These are phyloP conservation scores for Mycosarcoma maydis DNA, from an alignment of 1,284 basidiomycete genomes.

Conservation along the genomic window DNA sequence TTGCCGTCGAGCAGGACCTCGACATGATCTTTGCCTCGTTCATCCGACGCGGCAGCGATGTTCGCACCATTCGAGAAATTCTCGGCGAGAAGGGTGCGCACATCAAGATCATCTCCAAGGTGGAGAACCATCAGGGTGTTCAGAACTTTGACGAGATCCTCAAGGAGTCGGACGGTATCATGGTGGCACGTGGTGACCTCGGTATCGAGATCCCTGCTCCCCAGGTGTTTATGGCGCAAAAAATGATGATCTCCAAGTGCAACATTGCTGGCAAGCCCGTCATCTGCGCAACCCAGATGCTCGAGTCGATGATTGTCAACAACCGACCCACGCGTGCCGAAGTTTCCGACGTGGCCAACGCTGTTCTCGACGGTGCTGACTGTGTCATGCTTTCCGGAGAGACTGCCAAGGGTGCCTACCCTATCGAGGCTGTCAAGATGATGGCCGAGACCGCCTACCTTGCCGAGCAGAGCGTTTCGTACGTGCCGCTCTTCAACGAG, in stretches of 20 bases:
- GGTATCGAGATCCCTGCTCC: slow-evolving; percentile 73
- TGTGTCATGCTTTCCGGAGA: slow-evolving; percentile 67
- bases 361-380: slow-evolving; percentile 66
- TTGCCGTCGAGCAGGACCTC: slow-evolving; percentile 96
- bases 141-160: slow-evolving; percentile 67
- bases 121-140: slow-evolving; percentile 67
- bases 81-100: slow-evolving; percentile 65
- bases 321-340: slow-evolving; percentile 67
- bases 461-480: slow-evolving; percentile 65
- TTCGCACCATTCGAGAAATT: slow-evolving; percentile 64
- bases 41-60: slow-evolving; percentile 63
- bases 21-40: slow-evolving; percentile 78
- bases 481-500: slow-evolving; percentile 66
- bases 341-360: slow-evolving; percentile 67
- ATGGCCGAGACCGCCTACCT: slow-evolving; percentile 67
- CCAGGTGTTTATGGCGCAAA: slow-evolving; percentile 67
- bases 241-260: slow-evolving; percentile 68
- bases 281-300: slow-evolving; percentile 99
- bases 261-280: slow-evolving; percentile 76
- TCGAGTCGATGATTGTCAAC: slow-evolving; percentile 76
- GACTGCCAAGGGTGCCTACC: slow-evolving; percentile 66
- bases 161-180: slow-evolving; percentile 66
- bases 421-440: slow-evolving; percentile 69
- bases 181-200: slow-evolving; percentile 67
- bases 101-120: slow-evolving; percentile 67